Evolutionary conservation across 1,284 basidiomycete species (phyloP).

Genomic region (Puccinia horiana): DNA sequence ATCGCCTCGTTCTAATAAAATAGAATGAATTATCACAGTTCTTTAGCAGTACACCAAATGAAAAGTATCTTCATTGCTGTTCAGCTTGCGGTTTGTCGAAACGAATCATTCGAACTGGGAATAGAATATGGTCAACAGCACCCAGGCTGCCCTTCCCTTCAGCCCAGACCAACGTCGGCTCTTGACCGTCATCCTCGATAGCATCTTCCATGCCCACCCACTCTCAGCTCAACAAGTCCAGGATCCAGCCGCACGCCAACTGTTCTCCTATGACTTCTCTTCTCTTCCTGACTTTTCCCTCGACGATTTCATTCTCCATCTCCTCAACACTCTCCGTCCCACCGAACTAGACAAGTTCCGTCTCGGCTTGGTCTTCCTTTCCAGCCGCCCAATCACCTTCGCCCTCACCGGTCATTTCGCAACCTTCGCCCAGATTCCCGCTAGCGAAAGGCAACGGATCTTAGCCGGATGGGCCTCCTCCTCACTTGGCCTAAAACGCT

Average conservation of each 20-base stretch:
- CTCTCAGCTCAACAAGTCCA: no score
- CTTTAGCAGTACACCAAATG: no score
- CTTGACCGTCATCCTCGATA: slow-evolving; percentile 15
- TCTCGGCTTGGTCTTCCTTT: neutral
- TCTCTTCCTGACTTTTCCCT: slow-evolving; percentile 21
- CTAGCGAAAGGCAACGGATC: neutral
- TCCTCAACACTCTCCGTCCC: neutral
- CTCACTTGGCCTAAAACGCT: slow-evolving; percentile 8
- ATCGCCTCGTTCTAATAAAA: no score
- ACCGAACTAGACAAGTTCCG: neutral
- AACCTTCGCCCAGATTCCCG: neutral
- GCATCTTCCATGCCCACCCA: slow-evolving; percentile 9
- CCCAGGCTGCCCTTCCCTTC: neutral
- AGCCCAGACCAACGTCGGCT: slow-evolving; percentile 6
- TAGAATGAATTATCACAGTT: no score
- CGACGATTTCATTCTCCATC: neutral
- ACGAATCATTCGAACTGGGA: no score
- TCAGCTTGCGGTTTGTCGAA: neutral
- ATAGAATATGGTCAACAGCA: neutral
- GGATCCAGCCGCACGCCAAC: neutral
- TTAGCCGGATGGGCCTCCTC: slow-evolving; percentile 5
- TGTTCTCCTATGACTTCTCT: neutral
- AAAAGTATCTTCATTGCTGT: no score
- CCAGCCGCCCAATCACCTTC: neutral
- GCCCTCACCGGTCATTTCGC: slow-evolving; percentile 16